Conservation (phyloP, 2,329 filamentous ascomycete species). For the Dactylellina cionopaga region DNA sequence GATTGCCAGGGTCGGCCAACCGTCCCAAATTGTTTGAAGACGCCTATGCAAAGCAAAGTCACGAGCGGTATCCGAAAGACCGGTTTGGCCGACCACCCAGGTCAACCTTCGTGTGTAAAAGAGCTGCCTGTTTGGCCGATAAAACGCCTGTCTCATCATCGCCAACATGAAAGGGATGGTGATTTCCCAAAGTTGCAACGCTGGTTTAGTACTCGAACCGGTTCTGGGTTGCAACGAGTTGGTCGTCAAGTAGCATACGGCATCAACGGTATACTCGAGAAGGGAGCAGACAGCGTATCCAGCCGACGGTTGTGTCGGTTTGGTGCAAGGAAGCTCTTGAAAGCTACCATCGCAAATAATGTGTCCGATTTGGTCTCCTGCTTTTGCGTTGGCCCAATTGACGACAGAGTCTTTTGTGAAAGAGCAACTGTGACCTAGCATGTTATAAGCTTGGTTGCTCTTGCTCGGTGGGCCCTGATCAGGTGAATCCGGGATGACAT, state of each 20-base stretch:
- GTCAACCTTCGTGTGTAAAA: constrained; percentile 26
- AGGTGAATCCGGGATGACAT: neutral
- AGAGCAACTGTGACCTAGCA: neutral
- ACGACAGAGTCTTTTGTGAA: neutral
- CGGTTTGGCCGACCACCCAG: constrained; percentile 8
- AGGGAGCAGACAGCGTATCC: neutral
- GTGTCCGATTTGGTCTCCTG: neutral
- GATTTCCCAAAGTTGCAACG: neutral
- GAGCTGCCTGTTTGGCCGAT: constrained; percentile 15
- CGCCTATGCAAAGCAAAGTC: neutral
- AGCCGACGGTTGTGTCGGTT: neutral
- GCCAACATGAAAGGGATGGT: neutral
- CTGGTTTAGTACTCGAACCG: neutral
- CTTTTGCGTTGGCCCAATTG: neutral
- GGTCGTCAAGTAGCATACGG: constrained; percentile 20
- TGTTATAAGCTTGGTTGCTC: neutral
- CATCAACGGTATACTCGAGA: constrained; percentile 9
- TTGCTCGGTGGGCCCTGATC: neutral
- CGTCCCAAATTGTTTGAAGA: constrained; percentile 15
- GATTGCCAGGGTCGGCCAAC: constrained; percentile 15
- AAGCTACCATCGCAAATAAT: neutral
- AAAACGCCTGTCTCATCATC: constrained; percentile 1
- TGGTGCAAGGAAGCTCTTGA: constrained; percentile 2
- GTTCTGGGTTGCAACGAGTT: constrained; percentile 16
- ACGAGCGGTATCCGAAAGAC: constrained; percentile 20